Percentiles rank a stretch among this genome's conserved stretches.
These are phyloP conservation scores for Peronospora tabacina DNA, from an alignment of 352 stramenopile species.

Conservation along the genomic window DNA sequence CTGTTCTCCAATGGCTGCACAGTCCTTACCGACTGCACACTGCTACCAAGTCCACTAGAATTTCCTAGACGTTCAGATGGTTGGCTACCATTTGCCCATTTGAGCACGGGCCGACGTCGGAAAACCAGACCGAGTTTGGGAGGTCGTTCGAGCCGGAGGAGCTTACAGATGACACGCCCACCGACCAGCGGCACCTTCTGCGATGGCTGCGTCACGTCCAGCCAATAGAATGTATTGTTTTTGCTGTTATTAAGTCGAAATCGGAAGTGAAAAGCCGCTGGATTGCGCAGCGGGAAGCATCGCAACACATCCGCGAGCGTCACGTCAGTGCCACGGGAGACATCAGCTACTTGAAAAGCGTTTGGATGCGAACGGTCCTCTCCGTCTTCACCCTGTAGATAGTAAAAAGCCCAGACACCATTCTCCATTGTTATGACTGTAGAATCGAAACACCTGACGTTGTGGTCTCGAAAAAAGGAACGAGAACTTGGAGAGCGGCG, in stretches of 20 bases:
- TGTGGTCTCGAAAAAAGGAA: too few relatives aligned
- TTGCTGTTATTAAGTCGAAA: constrained; percentile 69
- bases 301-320: constrained; percentile 64
- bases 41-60: constrained; percentile 13
- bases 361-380: constrained; percentile 80
- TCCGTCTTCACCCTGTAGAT: constrained; percentile 80
- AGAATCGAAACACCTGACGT: constrained; percentile 1
- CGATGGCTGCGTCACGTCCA: constrained; percentile 47
- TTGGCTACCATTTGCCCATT: constrained; percentile 35
- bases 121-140: constrained; percentile 58
- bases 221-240: constrained; percentile 68
- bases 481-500: too few relatives aligned
- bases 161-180: constrained; percentile 76
- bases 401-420: constrained; percentile 80
- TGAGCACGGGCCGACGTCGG: constrained; percentile 62
- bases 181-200: constrained; percentile 70
- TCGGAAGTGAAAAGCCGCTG: constrained; percentile 67
- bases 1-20: constrained; percentile 14
- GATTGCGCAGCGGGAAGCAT: constrained; percentile 52
- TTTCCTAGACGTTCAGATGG: constrained; percentile 19
- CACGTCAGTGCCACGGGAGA: constrained; percentile 24
- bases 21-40: constrained; percentile 11
- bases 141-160: constrained; percentile 58
- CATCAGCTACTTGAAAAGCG: constrained; percentile 41
- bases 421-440: constrained; percentile 14